Evolutionary conservation across 2,329 filamentous ascomycete species (phyloP), one percentile per base, ranked within the genome.

Genomic region (Moelleriella libera): DNA sequence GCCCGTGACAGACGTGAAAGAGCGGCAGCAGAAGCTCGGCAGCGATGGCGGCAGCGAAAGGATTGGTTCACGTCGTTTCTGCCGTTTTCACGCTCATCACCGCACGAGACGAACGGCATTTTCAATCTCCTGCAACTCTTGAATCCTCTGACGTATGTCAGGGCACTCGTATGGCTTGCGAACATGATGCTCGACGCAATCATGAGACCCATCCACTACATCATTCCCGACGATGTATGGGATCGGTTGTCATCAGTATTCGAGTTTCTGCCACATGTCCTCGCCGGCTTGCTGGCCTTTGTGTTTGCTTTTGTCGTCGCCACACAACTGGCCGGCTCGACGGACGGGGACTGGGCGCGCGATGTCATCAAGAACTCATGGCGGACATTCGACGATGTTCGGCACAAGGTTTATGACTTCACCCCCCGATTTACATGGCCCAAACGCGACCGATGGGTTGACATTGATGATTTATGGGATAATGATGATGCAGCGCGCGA

Each of bases 61-160:
- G 46, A 46, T 29, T 53, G 54, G 54, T 29, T 59, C 6, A 48
- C 52, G 37, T 54, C 59, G 4, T 32, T 50, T 44, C 10, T 42
- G 9, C 49, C 49, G 8, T 48, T 48, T 30, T n/a, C 28, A 31
- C 21, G 45, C 44, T 42, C 30, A 31, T 29, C 14, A 44, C 41
- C 30, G 5, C 1, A 8, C 2, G 8, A 46, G 39, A 2, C 21
- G 9, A 32, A 11, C 11, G 43, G 28, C 21, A 5, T 10, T 37
- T 57, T 5, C 48, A n/a, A 29, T 34, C 59, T 58, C 53, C 54
- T 54, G 51, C 54, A 54, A 14, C 49, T 64, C 3, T 44, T 63
- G 4, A 56, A 63, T 30, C 63, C 63, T 0, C 52, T 56, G 48
- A 63, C 60, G 5, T 65, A 65, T 31, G 5, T 63, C 1, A 47